These are phyloP conservation scores for Smallanthus sonchifolius DNA, from an alignment of 129 eudicot species.

Conservation along the genomic window DNA sequence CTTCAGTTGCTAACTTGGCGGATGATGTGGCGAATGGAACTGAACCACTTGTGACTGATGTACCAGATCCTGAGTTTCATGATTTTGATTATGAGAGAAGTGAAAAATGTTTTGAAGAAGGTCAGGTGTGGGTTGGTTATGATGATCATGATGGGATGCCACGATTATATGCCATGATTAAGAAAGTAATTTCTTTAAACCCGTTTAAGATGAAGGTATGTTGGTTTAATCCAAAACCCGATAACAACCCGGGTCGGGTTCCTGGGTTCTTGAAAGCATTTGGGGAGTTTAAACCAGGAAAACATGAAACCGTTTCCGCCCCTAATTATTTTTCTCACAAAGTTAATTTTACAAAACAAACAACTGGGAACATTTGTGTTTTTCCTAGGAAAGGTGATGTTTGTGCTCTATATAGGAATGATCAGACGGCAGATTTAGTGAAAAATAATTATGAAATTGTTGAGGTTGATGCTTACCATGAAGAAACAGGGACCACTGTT, in stretches of 20 bases:
- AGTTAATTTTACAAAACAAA: conserved; percentile 44
- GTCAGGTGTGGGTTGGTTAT: conserved; percentile 76
- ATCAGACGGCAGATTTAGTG: conserved; percentile 31
- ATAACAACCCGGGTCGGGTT: conserved; percentile 10
- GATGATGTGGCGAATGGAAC: conserved; percentile 1
- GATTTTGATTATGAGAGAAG: conserved; percentile 58
- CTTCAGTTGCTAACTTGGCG: background rate
- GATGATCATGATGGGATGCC: conserved; percentile 88
- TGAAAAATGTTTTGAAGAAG: conserved; percentile 47
- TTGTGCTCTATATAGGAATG: conserved; percentile 63
- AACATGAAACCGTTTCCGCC: conserved; percentile 29
- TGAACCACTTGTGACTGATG: conserved; percentile 27
- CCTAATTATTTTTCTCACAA: conserved; percentile 66
- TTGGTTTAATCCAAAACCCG: conserved; percentile 52
- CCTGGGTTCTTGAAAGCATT: conserved; percentile 48
- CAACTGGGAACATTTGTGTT: conserved; percentile 41
- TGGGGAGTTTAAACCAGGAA: conserved; percentile 66
- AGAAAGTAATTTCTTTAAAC: conserved; percentile 40
- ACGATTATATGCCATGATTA: conserved; percentile 64
- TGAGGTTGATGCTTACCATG: conserved; percentile 50
- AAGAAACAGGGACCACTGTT: conserved; percentile 48
- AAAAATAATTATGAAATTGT: conserved; percentile 59
- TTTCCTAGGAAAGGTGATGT: conserved; percentile 69
- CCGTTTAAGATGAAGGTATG: conserved; percentile 65
- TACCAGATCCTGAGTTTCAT: conserved; percentile 64